Evolutionary conservation across 208 protist genomes (phyloP).

Genomic region (Leishmania tarentolae): DNA sequence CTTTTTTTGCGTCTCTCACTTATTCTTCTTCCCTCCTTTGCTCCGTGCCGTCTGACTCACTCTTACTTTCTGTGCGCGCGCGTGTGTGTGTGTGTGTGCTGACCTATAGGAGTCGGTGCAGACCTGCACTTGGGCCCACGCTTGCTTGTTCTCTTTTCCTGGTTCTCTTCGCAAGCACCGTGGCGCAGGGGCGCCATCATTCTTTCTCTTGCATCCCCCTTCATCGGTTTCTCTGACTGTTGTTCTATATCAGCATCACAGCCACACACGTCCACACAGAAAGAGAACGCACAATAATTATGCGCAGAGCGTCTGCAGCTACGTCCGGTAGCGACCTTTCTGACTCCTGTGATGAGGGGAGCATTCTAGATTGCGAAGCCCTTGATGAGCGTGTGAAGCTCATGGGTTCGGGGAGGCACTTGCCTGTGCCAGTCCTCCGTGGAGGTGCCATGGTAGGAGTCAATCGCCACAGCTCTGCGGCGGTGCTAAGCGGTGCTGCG

Average conservation of each 20-base stretch:
- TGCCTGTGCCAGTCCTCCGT: background rate
- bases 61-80: background rate
- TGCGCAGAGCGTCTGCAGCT: background rate
- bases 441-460: background rate
- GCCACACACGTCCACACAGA: background rate
- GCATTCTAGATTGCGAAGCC: conserved; percentile 17
- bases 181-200: background rate
- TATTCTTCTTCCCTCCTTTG: background rate
- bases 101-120: background rate
- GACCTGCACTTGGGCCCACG: background rate
- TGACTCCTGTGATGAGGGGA: conserved; percentile 15
- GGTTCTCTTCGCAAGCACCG: background rate
- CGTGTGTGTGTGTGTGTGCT: background rate
- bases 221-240: background rate
- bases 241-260: background rate
- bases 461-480: background rate
- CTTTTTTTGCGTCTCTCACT: background rate
- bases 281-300: background rate
- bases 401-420: background rate
- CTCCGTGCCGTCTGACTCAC: too few species aligned
- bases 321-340: background rate
- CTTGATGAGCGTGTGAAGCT: background rate
- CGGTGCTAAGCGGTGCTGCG: background rate
- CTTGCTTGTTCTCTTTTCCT: background rate
- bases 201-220: background rate